phyloP scores from a whole-genome alignment of 2,329 filamentous ascomycete genomes.

The Sporothrix brasiliensis region DNA sequence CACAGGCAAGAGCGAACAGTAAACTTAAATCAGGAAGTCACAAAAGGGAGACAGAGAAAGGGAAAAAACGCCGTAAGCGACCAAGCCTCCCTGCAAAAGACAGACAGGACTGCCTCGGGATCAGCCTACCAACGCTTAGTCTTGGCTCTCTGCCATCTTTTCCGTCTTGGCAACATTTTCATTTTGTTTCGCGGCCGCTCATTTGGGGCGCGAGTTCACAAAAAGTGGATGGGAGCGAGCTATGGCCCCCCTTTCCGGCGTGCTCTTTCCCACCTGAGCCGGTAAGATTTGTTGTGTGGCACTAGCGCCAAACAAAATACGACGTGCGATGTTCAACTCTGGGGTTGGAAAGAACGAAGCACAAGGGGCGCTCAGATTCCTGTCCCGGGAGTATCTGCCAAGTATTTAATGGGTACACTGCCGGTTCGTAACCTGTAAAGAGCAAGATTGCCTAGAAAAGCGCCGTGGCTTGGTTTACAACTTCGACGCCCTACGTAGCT shows the following conservation, averaged over 20 bases:
- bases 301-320: constrained; percentile 9
- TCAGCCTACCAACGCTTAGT: constrained; percentile 16
- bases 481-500: constrained; percentile 6
- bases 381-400: too few relatives aligned
- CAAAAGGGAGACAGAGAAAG: constrained; percentile 1
- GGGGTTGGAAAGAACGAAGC: too few relatives aligned
- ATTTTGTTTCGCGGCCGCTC: neutral
- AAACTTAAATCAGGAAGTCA: constrained; percentile 15
- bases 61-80: neutral
- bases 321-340: too few relatives aligned
- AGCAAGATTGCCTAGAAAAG: neutral
- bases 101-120: neutral
- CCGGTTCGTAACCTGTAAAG: neutral
- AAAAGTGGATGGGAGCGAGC: constrained; percentile 1
- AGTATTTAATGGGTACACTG: neutral
- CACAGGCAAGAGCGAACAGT: neutral
- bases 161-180: constrained; percentile 15
- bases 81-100: neutral
- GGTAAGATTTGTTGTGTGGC: constrained; percentile 4
- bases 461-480: neutral
- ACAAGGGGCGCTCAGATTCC: too few relatives aligned
- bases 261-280: constrained; percentile 17
- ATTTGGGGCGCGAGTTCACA: neutral
- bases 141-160: constrained; percentile 26
- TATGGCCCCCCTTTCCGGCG: constrained; percentile 17